Conservation (phyloP, 805 yeast genomes). For the Wickerhamomyces rabaulensis region DNA sequence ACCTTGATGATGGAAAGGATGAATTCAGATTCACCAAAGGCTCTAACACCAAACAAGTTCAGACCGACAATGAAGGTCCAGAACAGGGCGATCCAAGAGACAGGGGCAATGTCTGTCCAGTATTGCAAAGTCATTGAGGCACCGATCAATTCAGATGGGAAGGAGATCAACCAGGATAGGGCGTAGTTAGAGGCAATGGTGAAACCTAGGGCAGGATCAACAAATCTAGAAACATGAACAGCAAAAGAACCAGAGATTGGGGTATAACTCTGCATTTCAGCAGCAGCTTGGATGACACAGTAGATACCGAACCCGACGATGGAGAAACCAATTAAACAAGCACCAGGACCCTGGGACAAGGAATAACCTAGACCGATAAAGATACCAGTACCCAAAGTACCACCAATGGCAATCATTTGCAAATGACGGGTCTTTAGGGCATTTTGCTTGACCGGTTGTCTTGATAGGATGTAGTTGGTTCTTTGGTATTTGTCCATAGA, state of each 20-base stretch:
- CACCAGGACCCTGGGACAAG: slow-evolving; percentile 59
- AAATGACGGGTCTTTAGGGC: slow-evolving; percentile 53
- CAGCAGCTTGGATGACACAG: slow-evolving; percentile 55
- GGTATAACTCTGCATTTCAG: slow-evolving; percentile 47
- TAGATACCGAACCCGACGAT: slow-evolving; percentile 54
- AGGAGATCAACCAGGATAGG: slow-evolving; percentile 49
- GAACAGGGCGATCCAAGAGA: slow-evolving; percentile 56
- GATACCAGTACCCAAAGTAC: slow-evolving; percentile 68
- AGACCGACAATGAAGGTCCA: slow-evolving; percentile 41
- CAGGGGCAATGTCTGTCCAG: slow-evolving; percentile 47
- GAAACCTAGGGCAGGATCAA: slow-evolving; percentile 53
- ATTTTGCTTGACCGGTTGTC: slow-evolving; percentile 30
- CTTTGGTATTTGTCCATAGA: slow-evolving; percentile 18
- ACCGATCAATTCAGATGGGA: slow-evolving; percentile 58
- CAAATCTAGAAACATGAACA: slow-evolving; percentile 43
- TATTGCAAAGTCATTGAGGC: slow-evolving; percentile 51
- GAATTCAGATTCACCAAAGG: slow-evolving; percentile 53
- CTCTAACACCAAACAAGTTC: slow-evolving; percentile 48
- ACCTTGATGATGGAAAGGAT: slow-evolving; percentile 40
- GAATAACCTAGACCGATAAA: slow-evolving; percentile 63
- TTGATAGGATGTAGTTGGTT: slow-evolving; percentile 21
- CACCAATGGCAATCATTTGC: slow-evolving; percentile 67
- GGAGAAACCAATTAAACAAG: slow-evolving; percentile 50
- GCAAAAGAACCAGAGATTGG: slow-evolving; percentile 53
- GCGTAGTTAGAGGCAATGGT: slow-evolving; percentile 50